Base-by-base conservation (phyloP, 495 filamentous ascomycete genomes). In the Antarctomyces pellizariae region DNA sequence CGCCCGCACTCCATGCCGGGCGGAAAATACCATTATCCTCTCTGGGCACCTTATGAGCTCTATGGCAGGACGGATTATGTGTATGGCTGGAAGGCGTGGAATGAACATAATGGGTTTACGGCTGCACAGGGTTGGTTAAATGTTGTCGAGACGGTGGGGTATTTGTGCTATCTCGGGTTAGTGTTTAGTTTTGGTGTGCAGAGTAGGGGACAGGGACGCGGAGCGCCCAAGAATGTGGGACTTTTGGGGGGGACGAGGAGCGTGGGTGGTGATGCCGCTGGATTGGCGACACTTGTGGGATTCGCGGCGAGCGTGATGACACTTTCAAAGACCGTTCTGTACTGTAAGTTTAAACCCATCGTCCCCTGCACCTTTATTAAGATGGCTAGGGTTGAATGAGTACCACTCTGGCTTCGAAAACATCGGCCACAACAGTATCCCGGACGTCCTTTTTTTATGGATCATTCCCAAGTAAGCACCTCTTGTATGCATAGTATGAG, bases 1-100 rank as follows among this genome's bases (percentile, higher is more conserved):
- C 76, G 84, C 11, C 84, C 84, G 16, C 62, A 69, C 48, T 70
- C 63, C 24, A 89, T 95, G 79, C 65, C 72, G 0, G 76, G 77
- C 31, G 79, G 80, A 4, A 46, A 49, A 18, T 49, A 75, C 24
- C 77, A 90, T 47, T 65, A 57, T 36, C 74, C 75, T 4, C 37
- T 93, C 26, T 92, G 65, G 64, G 49, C 50, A 8, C 80, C 76
- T 0, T 92, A 92, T 48, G 68, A 59, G 42, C 63, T 89, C 0
- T 92, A 92, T 50, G 72, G 70, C 16, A 59, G 50, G 18, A 54
- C 91, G 30, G 84, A 95, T 43, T 59, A 79, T 45, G 56, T 83
- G 18, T 95, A 95, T 49, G 78, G 82, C 13, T 72, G 62, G 60
- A 72, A 73, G 37, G 71, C 76, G 5, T 80, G 59, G 45, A 50